Conservation (phyloP, 169 alveolate species). For the Babesia gibsoni region DNA sequence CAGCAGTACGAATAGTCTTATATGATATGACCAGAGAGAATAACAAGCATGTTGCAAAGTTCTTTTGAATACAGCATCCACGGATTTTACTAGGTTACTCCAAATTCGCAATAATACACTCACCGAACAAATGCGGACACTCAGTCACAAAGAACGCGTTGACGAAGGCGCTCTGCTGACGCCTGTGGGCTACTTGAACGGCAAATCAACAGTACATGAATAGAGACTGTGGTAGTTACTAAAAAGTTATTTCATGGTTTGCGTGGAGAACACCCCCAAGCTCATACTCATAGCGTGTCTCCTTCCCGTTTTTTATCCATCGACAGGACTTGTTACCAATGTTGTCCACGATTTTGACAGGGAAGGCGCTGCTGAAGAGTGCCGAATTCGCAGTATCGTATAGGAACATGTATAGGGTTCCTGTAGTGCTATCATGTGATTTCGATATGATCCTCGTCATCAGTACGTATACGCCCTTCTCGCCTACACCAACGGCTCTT, state of each 20-base stretch:
- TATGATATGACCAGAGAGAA: no score
- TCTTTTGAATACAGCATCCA: no score
- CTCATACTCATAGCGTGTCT: background rate
- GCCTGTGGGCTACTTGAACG: no score
- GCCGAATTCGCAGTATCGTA: background rate
- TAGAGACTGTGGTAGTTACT: no score
- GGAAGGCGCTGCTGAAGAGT: background rate
- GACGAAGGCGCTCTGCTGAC: no score
- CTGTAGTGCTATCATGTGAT: background rate
- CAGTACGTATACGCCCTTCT: background rate
- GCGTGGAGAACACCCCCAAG: background rate
- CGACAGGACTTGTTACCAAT: conserved; percentile 1
- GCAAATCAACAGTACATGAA: no score
- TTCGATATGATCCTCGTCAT: conserved; percentile 2
- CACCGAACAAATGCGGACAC: no score
- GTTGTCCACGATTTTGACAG: background rate
- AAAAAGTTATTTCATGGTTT: background rate
- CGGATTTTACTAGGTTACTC: no score
- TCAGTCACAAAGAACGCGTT: no score
- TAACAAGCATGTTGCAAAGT: no score
- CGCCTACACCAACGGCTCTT: conserved; percentile 13
- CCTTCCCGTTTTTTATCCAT: conserved; percentile 3
- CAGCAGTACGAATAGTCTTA: no score
- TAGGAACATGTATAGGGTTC: conserved; percentile 8
- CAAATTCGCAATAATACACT: no score